A percentile compares a stretch with the other conserved stretches of the same genome.
Conservation (phyloP, 1,284 basidiomycete species). For the Ustilago curta region DNA sequence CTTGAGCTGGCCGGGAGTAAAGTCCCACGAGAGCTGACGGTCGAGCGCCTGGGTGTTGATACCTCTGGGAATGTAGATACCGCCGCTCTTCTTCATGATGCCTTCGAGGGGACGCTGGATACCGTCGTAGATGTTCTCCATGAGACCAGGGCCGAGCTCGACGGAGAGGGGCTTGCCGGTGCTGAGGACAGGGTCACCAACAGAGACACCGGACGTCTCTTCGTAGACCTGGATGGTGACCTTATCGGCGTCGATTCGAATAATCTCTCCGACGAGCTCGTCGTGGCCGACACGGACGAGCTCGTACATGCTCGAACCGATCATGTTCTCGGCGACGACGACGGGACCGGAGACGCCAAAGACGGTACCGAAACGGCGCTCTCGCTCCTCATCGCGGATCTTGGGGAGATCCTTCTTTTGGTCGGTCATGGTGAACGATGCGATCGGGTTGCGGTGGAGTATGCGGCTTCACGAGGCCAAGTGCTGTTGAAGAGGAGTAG, state of each 20-base stretch:
- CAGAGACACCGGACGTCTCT: slow-evolving; percentile 81
- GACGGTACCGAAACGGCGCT: slow-evolving; percentile 60
- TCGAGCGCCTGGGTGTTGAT: slow-evolving; percentile 97
- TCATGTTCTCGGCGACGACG: slow-evolving; percentile 68
- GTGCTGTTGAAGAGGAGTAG: not conserved
- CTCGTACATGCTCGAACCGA: slow-evolving; percentile 69
- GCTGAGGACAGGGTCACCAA: slow-evolving; percentile 95
- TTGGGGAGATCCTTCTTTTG: slow-evolving; percentile 67
- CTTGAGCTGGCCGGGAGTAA: slow-evolving; percentile 81
- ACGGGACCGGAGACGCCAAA: slow-evolving; percentile 69
- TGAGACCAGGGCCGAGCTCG: slow-evolving; percentile 95
- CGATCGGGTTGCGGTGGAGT: slow-evolving; percentile 8
- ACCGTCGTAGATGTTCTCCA: slow-evolving; percentile 94
- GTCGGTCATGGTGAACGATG: slow-evolving; percentile 53
- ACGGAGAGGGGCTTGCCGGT: slow-evolving; percentile 98
- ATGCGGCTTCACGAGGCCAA: slow-evolving; percentile 3
- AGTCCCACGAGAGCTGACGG: slow-evolving; percentile 92
- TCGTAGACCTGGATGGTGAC: slow-evolving; percentile 99
- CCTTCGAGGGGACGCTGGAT: slow-evolving; percentile 75
- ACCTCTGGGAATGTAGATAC: slow-evolving; percentile 92
- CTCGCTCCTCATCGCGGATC: slow-evolving; percentile 68
- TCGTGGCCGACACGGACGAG: slow-evolving; percentile 69
- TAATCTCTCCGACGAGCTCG: slow-evolving; percentile 69
- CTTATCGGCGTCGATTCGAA: slow-evolving; percentile 67
- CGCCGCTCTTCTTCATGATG: slow-evolving; percentile 95